Conservation (phyloP, 2,329 filamentous ascomycete species). For the Botrytis pseudocinerea region DNA sequence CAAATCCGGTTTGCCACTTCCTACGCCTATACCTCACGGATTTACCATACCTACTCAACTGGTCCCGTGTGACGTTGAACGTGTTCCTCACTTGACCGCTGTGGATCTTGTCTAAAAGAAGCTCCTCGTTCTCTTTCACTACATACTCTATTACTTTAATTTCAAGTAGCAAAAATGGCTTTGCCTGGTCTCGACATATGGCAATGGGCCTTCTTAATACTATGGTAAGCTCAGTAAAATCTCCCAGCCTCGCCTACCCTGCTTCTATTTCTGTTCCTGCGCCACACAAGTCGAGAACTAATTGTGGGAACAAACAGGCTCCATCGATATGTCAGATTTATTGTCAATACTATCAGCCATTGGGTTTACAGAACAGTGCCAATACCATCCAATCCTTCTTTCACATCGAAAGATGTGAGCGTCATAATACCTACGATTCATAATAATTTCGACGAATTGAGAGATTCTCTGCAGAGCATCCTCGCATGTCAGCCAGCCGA, state of each 20-base stretch:
- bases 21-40: not conserved
- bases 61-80: constrained; percentile 11
- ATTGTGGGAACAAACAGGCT: constrained; percentile 54
- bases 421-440: constrained; percentile 93
- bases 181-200: constrained; percentile 28
- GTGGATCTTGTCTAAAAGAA: not conserved
- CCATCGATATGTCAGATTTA: constrained; percentile 81
- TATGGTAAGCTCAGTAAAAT: constrained; percentile 32
- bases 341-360: constrained; percentile 83
- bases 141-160: constrained; percentile 9
- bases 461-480: constrained; percentile 77
- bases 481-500: constrained; percentile 68
- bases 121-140: constrained; percentile 17
- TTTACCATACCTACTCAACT: not conserved
- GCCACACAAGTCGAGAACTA: not conserved
- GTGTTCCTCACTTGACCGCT: not conserved
- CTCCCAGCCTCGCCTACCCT: not conserved
- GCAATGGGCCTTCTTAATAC: constrained; percentile 33
- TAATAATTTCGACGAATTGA: constrained; percentile 79
- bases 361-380: constrained; percentile 85
- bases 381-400: constrained; percentile 74
- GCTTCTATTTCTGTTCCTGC: constrained; percentile 4
- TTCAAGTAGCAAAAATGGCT: constrained; percentile 2
- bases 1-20: constrained; percentile 3
- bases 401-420: constrained; percentile 74